Evolutionary conservation across 306 rosid genomes (phyloP).

Genomic region (Dalbergia cochinchinensis): DNA sequence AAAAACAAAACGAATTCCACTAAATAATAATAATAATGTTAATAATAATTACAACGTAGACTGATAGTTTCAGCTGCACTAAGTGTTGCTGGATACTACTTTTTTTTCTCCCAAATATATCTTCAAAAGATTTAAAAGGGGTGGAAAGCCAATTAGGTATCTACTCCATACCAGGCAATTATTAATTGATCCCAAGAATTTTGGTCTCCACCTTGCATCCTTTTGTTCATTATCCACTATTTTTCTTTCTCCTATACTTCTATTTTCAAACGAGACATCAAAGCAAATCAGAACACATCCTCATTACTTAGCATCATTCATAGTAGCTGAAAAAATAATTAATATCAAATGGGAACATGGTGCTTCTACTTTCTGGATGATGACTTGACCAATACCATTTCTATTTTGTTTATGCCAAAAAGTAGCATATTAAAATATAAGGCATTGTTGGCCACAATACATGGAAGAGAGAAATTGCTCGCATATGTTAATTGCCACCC

Average conservation of each 20-base stretch:
- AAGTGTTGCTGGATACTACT: not conserved
- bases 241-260: not conserved
- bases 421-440: constrained; percentile 43
- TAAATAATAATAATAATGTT: too few relatives aligned
- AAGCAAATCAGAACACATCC: constrained; percentile 34
- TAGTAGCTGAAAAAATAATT: not conserved
- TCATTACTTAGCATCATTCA: constrained; percentile 14
- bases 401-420: not conserved
- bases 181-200: not conserved
- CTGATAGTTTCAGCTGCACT: not conserved
- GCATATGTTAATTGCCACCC: constrained; percentile 41
- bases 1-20: too few relatives aligned
- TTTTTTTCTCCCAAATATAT: not conserved
- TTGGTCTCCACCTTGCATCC: constrained; percentile 1
- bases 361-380: constrained; percentile 30
- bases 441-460: constrained; percentile 40
- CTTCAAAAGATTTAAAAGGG: not conserved
- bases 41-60: too few relatives aligned
- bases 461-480: constrained; percentile 37
- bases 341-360: constrained; percentile 23
- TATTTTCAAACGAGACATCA: constrained; percentile 38
- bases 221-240: constrained; percentile 22
- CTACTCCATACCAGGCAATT: constrained; percentile 2
- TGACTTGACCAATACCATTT: constrained; percentile 35
- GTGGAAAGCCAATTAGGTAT: not conserved